Conservation (phyloP, 495 filamentous ascomycete species). For the Chaetomium cochliodes region DNA sequence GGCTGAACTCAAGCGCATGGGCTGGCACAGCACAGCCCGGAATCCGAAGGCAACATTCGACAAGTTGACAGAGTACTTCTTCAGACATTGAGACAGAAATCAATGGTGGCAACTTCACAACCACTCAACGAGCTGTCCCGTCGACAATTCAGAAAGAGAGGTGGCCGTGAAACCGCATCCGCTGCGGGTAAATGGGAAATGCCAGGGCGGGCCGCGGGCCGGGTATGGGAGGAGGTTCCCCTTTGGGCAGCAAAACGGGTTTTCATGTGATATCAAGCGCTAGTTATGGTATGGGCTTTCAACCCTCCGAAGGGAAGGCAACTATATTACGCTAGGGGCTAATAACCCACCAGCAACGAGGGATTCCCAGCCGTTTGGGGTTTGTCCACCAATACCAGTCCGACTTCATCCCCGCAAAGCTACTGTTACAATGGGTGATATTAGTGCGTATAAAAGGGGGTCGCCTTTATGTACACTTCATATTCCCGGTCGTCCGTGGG, state of each 20-base stretch:
- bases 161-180: too few relatives aligned
- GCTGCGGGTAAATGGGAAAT: neutral
- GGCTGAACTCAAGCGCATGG: too few relatives aligned
- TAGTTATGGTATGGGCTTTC: too few relatives aligned
- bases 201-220: neutral
- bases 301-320: neutral
- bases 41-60: too few relatives aligned
- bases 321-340: neutral
- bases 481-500: neutral
- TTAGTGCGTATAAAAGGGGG: neutral
- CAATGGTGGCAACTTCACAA: too few relatives aligned
- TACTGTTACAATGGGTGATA: neutral
- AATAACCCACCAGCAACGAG: neutral
- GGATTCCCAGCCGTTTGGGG: neutral
- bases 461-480: neutral
- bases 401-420: neutral
- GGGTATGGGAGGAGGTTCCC: neutral
- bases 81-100: too few relatives aligned
- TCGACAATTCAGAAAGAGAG: too few relatives aligned
- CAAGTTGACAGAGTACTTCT: too few relatives aligned
- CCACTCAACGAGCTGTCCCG: too few relatives aligned
- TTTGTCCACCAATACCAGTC: constrained; percentile 3
- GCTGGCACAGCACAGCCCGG: too few relatives aligned
- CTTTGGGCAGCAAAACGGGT: neutral
- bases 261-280: neutral